A percentile compares a stretch with the other conserved stretches of the same genome.
These are phyloP conservation scores for Plasmopara halstedii DNA, from an alignment of 352 stramenopile genomes.

Conservation along the genomic window DNA sequence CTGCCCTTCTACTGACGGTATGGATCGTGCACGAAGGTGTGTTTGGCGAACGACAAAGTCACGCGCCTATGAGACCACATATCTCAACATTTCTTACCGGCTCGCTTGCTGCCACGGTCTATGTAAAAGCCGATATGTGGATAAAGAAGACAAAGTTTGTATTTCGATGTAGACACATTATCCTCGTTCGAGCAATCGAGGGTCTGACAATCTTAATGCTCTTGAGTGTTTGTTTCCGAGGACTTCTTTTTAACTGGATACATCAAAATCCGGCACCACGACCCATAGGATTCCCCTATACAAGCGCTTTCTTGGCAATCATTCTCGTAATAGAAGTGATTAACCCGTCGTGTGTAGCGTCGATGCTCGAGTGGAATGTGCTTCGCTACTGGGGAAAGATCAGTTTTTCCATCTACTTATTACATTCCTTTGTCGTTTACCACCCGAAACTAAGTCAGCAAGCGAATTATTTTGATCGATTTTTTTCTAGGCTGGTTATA, in stretches of 20 bases:
- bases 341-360: slow-evolving; percentile 13
- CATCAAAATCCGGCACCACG: slow-evolving; percentile 11
- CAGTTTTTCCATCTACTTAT: slow-evolving; percentile 20
- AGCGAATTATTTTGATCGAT: slow-evolving; percentile 22
- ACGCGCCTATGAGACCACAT: slow-evolving; percentile 21
- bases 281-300: slow-evolving; percentile 14
- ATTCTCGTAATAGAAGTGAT: slow-evolving; percentile 21
- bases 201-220: slow-evolving; percentile 13
- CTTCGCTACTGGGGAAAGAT: slow-evolving; percentile 21
- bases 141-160: slow-evolving; percentile 14
- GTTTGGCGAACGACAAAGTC: slow-evolving; percentile 12
- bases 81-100: slow-evolving; percentile 32
- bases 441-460: slow-evolving; percentile 8
- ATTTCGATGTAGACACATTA: slow-evolving; percentile 11
- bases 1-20: slow-evolving; percentile 8
- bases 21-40: slow-evolving; percentile 19
- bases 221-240: slow-evolving; percentile 20
- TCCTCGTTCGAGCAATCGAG: slow-evolving; percentile 18
- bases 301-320: slow-evolving; percentile 12
- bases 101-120: slow-evolving; percentile 28
- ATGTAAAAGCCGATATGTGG: slow-evolving; percentile 11
- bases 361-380: slow-evolving; percentile 17
- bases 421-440: slow-evolving; percentile 17
- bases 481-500: slow-evolving; percentile 27
- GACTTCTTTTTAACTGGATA: slow-evolving; percentile 18